A percentile compares a stretch with the other conserved stretches of the same genome.
Evolutionary conservation across 208 protist species (phyloP).

Genomic region (Wallacemonas sp.): DNA sequence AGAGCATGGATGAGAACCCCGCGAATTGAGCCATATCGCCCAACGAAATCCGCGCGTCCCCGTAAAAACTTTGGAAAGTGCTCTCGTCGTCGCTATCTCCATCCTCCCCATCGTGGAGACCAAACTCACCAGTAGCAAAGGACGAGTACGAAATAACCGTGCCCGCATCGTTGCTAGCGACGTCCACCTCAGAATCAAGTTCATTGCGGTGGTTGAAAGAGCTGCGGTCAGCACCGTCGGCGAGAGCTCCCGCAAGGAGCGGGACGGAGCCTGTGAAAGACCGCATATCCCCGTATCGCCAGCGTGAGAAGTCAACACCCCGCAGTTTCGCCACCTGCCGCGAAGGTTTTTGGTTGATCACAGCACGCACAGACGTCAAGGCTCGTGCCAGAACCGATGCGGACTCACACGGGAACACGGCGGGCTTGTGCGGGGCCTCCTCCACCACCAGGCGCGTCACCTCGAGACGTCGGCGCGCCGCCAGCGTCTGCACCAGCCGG

Average conservation of each 20-base stretch:
- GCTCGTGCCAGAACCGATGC: not conserved
- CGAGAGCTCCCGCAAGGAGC: too few species aligned
- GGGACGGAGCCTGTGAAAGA: not conserved
- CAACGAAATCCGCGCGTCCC: not conserved
- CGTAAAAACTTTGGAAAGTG: not conserved
- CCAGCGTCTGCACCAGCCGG: not conserved
- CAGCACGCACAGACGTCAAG: not conserved
- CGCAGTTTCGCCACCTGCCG: not conserved
- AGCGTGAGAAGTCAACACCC: not conserved
- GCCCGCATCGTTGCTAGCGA: not conserved
- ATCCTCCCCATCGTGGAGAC: not conserved
- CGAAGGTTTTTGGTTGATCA: not conserved
- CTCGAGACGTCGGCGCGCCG: not conserved
- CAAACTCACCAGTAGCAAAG: not conserved
- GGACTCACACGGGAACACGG: not conserved
- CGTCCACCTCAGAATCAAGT: too few species aligned
- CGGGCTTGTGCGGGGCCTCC: not conserved
- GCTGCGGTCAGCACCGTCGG: too few species aligned
- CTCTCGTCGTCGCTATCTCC: not conserved
- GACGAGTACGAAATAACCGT: slow-evolving; percentile 6
- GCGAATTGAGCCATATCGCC: not conserved
- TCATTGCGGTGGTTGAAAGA: too few species aligned
- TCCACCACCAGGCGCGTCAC: slow-evolving; percentile 1
- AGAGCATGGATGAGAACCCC: not conserved
- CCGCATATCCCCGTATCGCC: not conserved